Conservation (phyloP, 2,329 filamentous ascomycete genomes). For the Gyromitra esculenta region DNA sequence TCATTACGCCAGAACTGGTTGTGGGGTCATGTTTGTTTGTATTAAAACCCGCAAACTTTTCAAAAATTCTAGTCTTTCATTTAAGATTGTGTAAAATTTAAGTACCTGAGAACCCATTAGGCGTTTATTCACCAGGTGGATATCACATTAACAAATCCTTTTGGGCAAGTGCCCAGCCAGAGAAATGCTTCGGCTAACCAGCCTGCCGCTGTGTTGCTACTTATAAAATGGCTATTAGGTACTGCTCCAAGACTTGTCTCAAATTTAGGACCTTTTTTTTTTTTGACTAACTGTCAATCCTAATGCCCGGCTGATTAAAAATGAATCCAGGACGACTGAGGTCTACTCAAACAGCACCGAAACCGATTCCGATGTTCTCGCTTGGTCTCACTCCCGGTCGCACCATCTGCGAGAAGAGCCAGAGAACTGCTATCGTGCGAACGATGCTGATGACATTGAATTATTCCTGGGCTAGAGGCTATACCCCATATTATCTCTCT, state of each 20-base stretch:
- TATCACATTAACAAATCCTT: too few relatives aligned
- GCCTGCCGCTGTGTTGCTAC: slow-evolving; percentile 3
- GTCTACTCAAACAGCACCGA: background rate
- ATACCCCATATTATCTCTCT: background rate
- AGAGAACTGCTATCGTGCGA: background rate
- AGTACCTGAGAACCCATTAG: too few relatives aligned
- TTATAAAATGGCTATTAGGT: slow-evolving; percentile 1
- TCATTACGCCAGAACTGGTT: background rate
- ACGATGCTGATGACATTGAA: background rate
- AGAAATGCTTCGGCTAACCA: background rate
- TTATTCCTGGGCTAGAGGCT: background rate
- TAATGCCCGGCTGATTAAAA: slow-evolving; percentile 21
- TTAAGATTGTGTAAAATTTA: background rate
- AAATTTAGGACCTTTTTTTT: slow-evolving; percentile 4
- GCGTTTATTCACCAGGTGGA: too few relatives aligned
- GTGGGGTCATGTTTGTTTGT: background rate
- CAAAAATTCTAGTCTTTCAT: background rate
- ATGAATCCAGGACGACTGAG: slow-evolving; percentile 8
- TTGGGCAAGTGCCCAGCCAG: background rate
- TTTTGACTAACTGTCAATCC: slow-evolving; percentile 16
- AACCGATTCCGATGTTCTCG: background rate
- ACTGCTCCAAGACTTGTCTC: background rate
- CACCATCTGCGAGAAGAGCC: background rate
- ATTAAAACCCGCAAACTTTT: background rate
- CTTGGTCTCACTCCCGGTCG: background rate